Base-by-base conservation (phyloP, 179 eudicot species). In the Vitellaria paradoxa region DNA sequence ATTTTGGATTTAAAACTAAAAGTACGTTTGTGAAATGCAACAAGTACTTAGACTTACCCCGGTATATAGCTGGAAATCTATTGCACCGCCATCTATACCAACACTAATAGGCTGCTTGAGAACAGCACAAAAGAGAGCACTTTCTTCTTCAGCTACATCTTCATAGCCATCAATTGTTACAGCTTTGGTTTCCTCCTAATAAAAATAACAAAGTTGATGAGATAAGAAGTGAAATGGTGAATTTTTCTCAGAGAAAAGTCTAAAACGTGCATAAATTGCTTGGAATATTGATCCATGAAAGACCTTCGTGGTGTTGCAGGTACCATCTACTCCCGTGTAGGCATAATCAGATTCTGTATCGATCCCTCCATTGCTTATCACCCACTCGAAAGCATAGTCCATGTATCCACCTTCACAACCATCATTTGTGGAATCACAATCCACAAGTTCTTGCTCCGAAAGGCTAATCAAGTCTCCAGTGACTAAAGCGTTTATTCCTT, bases 61-160 rank as follows among this genome's bases (percentile, higher is more conserved):
- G 10, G 91, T 82, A 74, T 92, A 92, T 15, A 92, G 82, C 81
- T 92, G 97, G 77, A 92, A 92, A 78, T 91, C 95, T 21, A 81
- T 65, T 15, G 88, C 70, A 9, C 91, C 81, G 47, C 85, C 97
- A 80, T 84, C 90, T 2, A 92, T 85, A n/a, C 97, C 93, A 21
- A 91, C 93, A 72, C 91, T 92, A 56, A 92, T 79, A 64, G 95
- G 97, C 47, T 91, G 93, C 63, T 82, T 80, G 56, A 86, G 87
- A 59, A 84, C 81, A 30, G 95, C 94, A 75, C 97, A 92, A 52
- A 84, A 82, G 13, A 92, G 86, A 74, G 89, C 92, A 52, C 77
- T 77, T 77, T 91, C 95, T 46, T 89, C 86, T 76, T 85, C 76
- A 63, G 76, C 91, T 3, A 92, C 87, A 75, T 91, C 85, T 78